Percentiles rank a stretch among this genome's conserved stretches.
Conservation (phyloP, 306 rosid genomes). For the Quillaja saponaria region DNA sequence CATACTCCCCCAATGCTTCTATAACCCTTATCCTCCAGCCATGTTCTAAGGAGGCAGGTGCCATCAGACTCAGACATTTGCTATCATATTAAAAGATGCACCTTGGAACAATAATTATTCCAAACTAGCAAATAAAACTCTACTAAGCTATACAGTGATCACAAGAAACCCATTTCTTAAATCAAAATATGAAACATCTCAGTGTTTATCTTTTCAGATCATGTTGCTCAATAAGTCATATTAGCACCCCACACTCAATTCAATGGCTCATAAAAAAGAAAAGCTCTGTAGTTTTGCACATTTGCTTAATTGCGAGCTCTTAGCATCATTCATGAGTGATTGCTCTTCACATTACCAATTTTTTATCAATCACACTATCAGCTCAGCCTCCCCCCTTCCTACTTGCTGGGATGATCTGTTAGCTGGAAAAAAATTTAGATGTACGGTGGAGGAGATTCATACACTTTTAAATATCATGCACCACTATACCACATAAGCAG, state of each 20-base stretch:
- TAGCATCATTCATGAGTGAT: neutral
- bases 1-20: neutral
- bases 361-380: neutral
- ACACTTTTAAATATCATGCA: neutral
- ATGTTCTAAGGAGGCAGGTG: neutral
- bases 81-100: slow-evolving; percentile 7
- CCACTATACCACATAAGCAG: slow-evolving; percentile 22
- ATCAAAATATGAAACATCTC: neutral
- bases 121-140: neutral
- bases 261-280: slow-evolving; percentile 2
- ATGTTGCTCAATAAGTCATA: neutral
- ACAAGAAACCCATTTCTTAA: slow-evolving; percentile 4
- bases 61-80: neutral
- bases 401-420: neutral
- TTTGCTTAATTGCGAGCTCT: slow-evolving; percentile 4
- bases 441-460: neutral
- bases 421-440: neutral
- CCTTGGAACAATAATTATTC: slow-evolving; percentile 9
- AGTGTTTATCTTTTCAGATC: slow-evolving; percentile 7
- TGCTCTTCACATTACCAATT: slow-evolving; percentile 45
- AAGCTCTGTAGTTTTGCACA: slow-evolving; percentile 44
- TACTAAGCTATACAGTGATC: slow-evolving; percentile 15
- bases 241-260: slow-evolving; percentile 38
- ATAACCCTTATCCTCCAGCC: neutral
- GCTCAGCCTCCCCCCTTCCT: slow-evolving; percentile 26